Conservation (phyloP, 192 early-diverging fungal species). For the Gryganskiella cystojenkinii region DNA sequence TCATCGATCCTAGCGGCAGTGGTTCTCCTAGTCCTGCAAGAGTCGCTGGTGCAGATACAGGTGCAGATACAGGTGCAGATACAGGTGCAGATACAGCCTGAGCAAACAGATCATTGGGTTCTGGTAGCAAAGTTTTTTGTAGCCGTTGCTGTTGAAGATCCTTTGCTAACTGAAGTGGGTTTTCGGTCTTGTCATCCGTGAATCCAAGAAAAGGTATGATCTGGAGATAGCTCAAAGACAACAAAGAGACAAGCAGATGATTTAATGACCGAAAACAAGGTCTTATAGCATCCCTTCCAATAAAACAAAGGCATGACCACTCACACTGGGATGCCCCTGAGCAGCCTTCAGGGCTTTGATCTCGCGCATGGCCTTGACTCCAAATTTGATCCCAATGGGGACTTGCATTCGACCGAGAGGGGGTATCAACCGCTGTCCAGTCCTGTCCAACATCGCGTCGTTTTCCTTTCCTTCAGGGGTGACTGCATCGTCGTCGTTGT, state of each 20-base stretch:
- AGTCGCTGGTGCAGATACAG: too few species aligned
- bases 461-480: not conserved
- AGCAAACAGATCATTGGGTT: not conserved
- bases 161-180: constrained; percentile 6
- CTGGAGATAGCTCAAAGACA: not conserved
- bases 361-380: constrained; percentile 34
- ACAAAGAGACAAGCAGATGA: not conserved
- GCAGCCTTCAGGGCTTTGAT: constrained; percentile 37
- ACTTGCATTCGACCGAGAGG: not conserved
- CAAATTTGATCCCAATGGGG: constrained; percentile 26
- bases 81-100: too few species aligned
- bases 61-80: too few species aligned
- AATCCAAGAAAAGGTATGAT: constrained; percentile 16
- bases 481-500: not conserved
- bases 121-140: not conserved
- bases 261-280: not conserved
- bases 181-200: constrained; percentile 7
- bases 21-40: constrained; percentile 10
- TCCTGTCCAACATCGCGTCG: not conserved
- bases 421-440: not conserved
- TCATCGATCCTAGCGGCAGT: not conserved
- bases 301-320: not conserved
- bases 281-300: not conserved
- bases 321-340: constrained; percentile 44
- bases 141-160: not conserved